Percentiles rank a stretch among this genome's conserved stretches.
phyloP scores from a whole-genome alignment of 2,329 filamentous ascomycete species.

The Colletotrichum caudatum region DNA sequence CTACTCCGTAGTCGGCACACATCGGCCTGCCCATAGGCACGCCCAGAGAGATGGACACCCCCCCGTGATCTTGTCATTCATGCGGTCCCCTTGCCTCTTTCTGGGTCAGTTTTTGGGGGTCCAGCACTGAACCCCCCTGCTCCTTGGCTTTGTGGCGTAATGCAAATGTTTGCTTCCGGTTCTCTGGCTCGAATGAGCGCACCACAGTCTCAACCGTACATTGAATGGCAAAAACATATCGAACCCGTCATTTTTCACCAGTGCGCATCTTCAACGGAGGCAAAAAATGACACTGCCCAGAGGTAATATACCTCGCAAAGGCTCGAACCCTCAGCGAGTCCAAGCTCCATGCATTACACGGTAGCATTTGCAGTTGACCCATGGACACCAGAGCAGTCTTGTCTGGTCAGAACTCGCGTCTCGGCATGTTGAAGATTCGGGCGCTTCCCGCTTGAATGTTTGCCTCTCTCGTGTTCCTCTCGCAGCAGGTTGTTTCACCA shows the following conservation, averaged over 20 bases:
- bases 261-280: background rate
- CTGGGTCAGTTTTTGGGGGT: background rate
- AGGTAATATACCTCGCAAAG: background rate
- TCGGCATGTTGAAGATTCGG: background rate
- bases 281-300: background rate
- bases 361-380: background rate
- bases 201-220: background rate
- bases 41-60: background rate
- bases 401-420: background rate
- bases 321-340: background rate
- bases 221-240: background rate
- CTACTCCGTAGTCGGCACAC: background rate
- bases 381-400: background rate
- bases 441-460: background rate
- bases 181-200: background rate
- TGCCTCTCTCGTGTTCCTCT: too few species aligned
- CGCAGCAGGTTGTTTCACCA: background rate
- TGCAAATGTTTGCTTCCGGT: slow-evolving; percentile 2
- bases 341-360: background rate
- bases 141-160: background rate
- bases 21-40: too few species aligned
- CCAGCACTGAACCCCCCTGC: background rate
- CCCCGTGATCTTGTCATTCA: background rate
- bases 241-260: background rate
- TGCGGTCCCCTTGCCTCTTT: background rate